These are phyloP conservation scores for Priceomyces melissophilus DNA, from an alignment of 805 yeast species.

Conservation along the genomic window DNA sequence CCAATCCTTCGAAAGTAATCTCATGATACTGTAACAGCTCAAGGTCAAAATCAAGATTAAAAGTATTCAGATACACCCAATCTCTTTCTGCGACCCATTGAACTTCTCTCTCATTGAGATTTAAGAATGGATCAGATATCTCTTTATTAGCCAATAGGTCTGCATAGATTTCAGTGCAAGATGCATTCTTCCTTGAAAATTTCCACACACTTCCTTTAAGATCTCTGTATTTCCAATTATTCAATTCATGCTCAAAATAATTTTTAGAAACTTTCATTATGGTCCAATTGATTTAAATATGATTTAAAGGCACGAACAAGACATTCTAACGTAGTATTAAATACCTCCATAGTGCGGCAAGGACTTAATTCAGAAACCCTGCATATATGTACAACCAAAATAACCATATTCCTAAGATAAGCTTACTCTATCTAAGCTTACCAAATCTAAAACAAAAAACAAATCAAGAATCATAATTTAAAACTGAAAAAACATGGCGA, in stretches of 20 bases:
- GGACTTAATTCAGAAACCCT: too few species aligned
- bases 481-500: too few species aligned
- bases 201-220: slow-evolving; percentile 4
- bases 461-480: not conserved
- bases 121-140: slow-evolving; percentile 46
- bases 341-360: too few species aligned
- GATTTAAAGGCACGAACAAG: too few species aligned
- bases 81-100: slow-evolving; percentile 51
- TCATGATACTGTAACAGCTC: slow-evolving; percentile 11
- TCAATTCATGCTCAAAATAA: not conserved
- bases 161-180: slow-evolving; percentile 31
- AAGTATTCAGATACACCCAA: slow-evolving; percentile 44
- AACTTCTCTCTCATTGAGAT: slow-evolving; percentile 39
- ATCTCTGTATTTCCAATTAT: slow-evolving; percentile 4
- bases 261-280: too few species aligned
- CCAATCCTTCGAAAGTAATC: slow-evolving; percentile 42
- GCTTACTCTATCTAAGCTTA: too few species aligned
- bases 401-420: too few species aligned
- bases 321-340: too few species aligned
- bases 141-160: slow-evolving; percentile 36
- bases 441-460: not conserved
- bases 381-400: too few species aligned
- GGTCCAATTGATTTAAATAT: too few species aligned
- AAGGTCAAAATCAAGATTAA: slow-evolving; percentile 5
- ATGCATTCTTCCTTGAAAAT: slow-evolving; percentile 2